phyloP scores from a whole-genome alignment of 306 rosid species.

The Quercus berberidifolia region DNA sequence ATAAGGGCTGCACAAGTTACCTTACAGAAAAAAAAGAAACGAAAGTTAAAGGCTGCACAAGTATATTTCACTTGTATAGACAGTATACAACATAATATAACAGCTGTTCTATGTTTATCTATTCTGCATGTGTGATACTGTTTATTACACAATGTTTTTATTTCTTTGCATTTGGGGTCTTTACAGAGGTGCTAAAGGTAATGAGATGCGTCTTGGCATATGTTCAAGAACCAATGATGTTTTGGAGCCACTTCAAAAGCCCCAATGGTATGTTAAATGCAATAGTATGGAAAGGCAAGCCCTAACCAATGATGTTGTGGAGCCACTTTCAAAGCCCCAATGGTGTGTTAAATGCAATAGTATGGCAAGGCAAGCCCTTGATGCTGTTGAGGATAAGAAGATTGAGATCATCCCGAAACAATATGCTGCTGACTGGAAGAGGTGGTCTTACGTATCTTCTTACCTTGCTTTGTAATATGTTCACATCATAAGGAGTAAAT shows the following conservation, averaged over 20 bases:
- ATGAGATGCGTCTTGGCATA: slow-evolving; percentile 92
- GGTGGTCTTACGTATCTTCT: slow-evolving; percentile 22
- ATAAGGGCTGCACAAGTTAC: too few relatives aligned
- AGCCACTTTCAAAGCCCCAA: slow-evolving; percentile 89
- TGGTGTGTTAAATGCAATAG: slow-evolving; percentile 77
- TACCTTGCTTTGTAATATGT: neutral
- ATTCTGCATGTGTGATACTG: neutral
- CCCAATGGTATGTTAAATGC: slow-evolving; percentile 86
- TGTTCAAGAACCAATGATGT: slow-evolving; percentile 95
- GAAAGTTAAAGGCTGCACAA: neutral
- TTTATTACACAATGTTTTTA: neutral
- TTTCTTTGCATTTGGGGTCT: slow-evolving; percentile 56
- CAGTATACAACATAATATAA: too few relatives aligned
- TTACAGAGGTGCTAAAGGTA: slow-evolving; percentile 70
- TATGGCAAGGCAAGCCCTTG: slow-evolving; percentile 70
- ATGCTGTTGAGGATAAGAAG: slow-evolving; percentile 63
- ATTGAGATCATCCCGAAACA: slow-evolving; percentile 76
- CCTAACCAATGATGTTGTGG: slow-evolving; percentile 58
- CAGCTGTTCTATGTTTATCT: neutral
- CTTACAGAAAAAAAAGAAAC: too few relatives aligned
- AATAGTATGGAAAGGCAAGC: slow-evolving; percentile 59
- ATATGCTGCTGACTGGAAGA: slow-evolving; percentile 85
- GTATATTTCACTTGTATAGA: too few relatives aligned
- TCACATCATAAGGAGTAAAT: neutral
- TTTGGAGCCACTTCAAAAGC: slow-evolving; percentile 91